phyloP scores from a whole-genome alignment of 192 early-diverging fungal species.

The Chytriomyces sp. region DNA sequence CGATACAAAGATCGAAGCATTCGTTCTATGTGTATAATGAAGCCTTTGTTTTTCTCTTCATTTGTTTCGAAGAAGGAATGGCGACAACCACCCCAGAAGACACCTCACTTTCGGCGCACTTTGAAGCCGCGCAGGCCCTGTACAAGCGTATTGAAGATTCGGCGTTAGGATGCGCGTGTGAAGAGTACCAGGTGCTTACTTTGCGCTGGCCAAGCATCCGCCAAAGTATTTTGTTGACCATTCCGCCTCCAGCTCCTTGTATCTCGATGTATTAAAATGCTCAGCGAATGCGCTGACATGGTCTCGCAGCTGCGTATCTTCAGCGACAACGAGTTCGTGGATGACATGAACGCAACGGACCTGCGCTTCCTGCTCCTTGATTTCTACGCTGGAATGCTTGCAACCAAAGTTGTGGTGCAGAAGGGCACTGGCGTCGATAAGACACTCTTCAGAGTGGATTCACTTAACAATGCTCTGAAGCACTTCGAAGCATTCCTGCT shows the following conservation, averaged over 20 bases:
- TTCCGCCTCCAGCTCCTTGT: background rate
- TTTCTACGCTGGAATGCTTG: constrained; percentile 17
- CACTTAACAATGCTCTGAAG: background rate
- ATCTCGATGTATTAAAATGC: background rate
- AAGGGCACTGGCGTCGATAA: background rate
- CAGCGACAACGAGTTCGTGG: constrained; percentile 82
- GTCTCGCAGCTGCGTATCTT: constrained; percentile 72
- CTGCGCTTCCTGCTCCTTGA: constrained; percentile 49
- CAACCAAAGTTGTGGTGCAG: background rate
- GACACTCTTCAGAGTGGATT: background rate
- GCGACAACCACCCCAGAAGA: too few relatives aligned
- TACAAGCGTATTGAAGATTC: constrained; percentile 5
- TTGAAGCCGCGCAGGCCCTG: constrained; percentile 20
- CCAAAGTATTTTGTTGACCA: background rate
- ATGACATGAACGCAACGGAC: constrained; percentile 84
- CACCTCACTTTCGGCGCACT: constrained; percentile 13
- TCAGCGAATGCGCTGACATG: constrained; percentile 40
- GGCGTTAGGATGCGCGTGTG: constrained; percentile 5
- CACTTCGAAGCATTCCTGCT: constrained; percentile 46
- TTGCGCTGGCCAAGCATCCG: background rate
- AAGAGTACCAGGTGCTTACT: constrained; percentile 13
- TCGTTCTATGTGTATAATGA: too few relatives aligned
- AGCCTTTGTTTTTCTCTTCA: too few relatives aligned
- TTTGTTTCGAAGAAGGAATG: too few relatives aligned
- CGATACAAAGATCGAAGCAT: too few relatives aligned